phyloP scores from a whole-genome alignment of 345 rosid species.

The Populus simonii region DNA sequence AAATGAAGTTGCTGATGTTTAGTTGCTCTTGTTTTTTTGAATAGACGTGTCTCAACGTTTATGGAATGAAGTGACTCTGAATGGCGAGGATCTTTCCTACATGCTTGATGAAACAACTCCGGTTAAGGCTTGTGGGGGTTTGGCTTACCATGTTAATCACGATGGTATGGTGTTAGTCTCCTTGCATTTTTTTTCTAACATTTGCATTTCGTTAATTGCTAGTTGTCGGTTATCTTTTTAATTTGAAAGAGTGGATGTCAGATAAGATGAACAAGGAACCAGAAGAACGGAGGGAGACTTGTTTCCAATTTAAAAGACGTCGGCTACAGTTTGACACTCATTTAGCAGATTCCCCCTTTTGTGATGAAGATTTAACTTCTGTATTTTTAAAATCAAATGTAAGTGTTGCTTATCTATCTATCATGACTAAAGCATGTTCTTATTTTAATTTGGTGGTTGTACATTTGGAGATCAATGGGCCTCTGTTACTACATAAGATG shows the following conservation, averaged over 20 bases:
- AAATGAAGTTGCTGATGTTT: slow-evolving; percentile 1
- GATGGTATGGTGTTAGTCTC: slow-evolving; percentile 32
- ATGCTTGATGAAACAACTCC: slow-evolving; percentile 85
- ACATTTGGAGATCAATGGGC: neutral
- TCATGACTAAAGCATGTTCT: neutral
- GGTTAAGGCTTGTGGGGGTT: slow-evolving; percentile 74
- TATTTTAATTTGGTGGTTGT: neutral
- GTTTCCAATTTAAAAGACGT: slow-evolving; percentile 72
- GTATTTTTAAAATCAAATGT: slow-evolving; percentile 70
- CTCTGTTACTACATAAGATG: neutral
- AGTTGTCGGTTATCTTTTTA: slow-evolving; percentile 8
- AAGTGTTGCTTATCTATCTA: slow-evolving; percentile 21
- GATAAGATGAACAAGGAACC: slow-evolving; percentile 49
- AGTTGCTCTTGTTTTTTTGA: slow-evolving; percentile 4
- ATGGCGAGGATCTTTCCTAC: slow-evolving; percentile 77
- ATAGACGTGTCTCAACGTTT: slow-evolving; percentile 31
- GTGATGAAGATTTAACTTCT: slow-evolving; percentile 60
- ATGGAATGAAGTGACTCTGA: slow-evolving; percentile 58
- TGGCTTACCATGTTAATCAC: slow-evolving; percentile 48
- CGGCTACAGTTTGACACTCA: slow-evolving; percentile 80
- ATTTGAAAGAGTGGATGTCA: slow-evolving; percentile 26
- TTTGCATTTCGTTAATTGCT: neutral
- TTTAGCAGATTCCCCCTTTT: slow-evolving; percentile 41
- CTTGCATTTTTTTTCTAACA: neutral
- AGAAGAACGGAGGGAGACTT: slow-evolving; percentile 47